Evolutionary conservation across 1,139 yeast species (phyloP), one percentile per base, ranked within the genome.

Genomic region (Geotrichum histeridarum): DNA sequence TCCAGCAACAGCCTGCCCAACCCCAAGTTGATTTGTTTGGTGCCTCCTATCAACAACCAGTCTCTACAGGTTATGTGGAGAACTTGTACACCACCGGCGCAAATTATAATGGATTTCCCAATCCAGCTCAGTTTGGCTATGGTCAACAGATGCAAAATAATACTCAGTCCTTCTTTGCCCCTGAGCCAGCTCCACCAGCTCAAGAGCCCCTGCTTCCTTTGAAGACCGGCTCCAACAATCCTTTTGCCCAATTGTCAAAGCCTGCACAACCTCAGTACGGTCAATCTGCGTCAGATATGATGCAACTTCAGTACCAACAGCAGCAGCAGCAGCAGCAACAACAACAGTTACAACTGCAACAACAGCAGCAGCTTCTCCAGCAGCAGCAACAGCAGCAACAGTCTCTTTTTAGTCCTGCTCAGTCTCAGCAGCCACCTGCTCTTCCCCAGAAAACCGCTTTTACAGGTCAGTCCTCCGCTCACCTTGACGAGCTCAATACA

Each of bases 141-240:
- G 63, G 68, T 51, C 77, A 74, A 51, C 71, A 64, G 53, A 67
- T 62, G 37, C 69, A 62, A 53, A 71, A 74, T 51, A 76, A 72
- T 51, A 76, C 71, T 56, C 75, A 68, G 53, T 75, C 73, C 56
- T 27, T 43, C 7, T 48, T 48, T 33, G 31, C 18, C n/a, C 77
- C 69, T 2, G 64, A 60, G 54, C 27, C 27, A 3, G 27, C 27
- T 22, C 46, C 44, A 18, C 30, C 37, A 8, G 77, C 70, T 54
- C 75, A 65, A 38, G 75, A 71, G 56, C 77, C 68, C 63, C 68
- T 64, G 62, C 78, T 77, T 65, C 88, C 90, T 1, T 74, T 83
- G 65, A 78, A 81, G 63, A 86, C 96, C 0, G 96, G 96, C 0
- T 80, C 93, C 2, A 90, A 90, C 71, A 91, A 91, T 69, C 98